phyloP scores from a whole-genome alignment of 345 rosid genomes.

The Corchorus olitorius region DNA sequence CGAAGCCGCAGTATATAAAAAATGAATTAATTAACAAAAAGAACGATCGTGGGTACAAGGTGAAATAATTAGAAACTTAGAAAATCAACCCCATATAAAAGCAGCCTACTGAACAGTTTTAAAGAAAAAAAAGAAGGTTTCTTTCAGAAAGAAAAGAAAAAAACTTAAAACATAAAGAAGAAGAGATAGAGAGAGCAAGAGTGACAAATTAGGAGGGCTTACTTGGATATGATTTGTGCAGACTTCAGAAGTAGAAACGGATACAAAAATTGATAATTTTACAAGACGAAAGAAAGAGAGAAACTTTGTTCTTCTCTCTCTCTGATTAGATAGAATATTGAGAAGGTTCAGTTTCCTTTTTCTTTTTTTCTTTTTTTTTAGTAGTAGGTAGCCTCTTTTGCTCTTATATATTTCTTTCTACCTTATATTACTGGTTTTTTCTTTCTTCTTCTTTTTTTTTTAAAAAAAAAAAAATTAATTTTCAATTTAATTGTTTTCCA shows the following conservation, averaged over 20 bases:
- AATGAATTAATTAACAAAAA: background rate
- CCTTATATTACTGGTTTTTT: no score
- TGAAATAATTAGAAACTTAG: background rate
- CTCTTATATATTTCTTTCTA: background rate
- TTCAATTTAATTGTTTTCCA: background rate
- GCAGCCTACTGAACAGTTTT: background rate
- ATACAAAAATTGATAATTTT: no score
- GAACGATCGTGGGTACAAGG: background rate
- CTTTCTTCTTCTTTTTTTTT: background rate
- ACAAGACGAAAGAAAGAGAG: background rate
- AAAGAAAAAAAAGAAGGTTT: no score
- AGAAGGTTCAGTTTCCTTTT: background rate
- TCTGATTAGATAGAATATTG: background rate
- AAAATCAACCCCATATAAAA: background rate
- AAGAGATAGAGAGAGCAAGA: background rate
- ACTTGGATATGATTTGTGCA: background rate
- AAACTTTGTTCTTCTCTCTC: background rate
- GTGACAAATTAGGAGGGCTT: background rate
- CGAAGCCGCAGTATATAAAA: background rate
- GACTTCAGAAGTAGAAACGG: background rate
- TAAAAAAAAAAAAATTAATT: no score
- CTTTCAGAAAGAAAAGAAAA: background rate
- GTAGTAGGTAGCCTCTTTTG: background rate
- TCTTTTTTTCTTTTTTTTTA: background rate
- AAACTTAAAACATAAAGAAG: background rate